Base-by-base conservation (phyloP, 768 basidiomycete species). In the Lactifluus subvellereus region DNA sequence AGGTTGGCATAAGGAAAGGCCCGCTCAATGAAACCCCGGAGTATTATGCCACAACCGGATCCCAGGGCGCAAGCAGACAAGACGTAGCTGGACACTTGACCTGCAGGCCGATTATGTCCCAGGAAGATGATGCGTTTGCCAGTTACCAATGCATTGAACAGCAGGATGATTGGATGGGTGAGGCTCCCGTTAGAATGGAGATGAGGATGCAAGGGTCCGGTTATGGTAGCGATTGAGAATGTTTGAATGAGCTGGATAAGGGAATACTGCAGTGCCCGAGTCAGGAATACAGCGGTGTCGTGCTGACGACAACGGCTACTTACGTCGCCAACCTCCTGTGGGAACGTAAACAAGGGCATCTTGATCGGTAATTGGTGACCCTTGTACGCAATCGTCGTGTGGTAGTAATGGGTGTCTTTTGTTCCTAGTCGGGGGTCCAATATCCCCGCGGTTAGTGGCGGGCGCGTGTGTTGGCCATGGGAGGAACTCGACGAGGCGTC, bases 281-380 rank as follows among this genome's bases (percentile, higher is more conserved):
- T 50, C 33, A 45, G 42, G 13, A n/a, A 47, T 27, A 27, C 32
- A 13, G 27, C 16, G 37, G 33, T 38, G 27, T 22, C n/a, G 14
- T 3, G 38, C 13, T 42, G 4, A 47, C 32, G 13, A 57, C 14
- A 47, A 50, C 35, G 51, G 37, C 50, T 77, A 79, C 85, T 72
- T 72, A 98, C 96, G 74, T 98, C 95, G 50, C 97, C 95, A 60
- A 99, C 92, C 79, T 99, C 97, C 73, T 95, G 92, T 0, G 91
- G 82, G 72, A 97, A 98, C 1, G 88, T 89, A 20, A 85, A 84
- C 51, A 97, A 75, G 0, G 97, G 97, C 73, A 98, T 84, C 70
- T 92, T 88, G 71, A 98, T 93, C 14, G 94, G 95, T 35, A 98
- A 74, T 33, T 84, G 83, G 65, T 94, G 86, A 59, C 87, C 87